Conservation (phyloP, 306 rosid genomes). For the Sicyos edulis region DNA sequence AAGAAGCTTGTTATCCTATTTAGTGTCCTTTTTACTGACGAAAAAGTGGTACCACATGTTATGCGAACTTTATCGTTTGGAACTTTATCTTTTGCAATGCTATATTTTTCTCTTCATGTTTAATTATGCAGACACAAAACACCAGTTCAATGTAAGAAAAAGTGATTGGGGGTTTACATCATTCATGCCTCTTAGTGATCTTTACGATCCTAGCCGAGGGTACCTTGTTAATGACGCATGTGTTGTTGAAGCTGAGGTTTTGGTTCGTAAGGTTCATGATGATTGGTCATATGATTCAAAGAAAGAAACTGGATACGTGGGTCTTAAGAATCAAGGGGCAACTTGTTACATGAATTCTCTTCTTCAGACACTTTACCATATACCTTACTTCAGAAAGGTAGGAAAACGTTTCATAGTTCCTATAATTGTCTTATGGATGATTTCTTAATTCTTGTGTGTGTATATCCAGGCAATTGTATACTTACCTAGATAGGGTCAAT, state of each 20-base stretch:
- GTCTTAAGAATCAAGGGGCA: constrained; percentile 95
- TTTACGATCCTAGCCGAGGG: constrained; percentile 68
- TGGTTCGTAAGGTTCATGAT: constrained; percentile 70
- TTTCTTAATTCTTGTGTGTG: constrained; percentile 21
- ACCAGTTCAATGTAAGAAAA: constrained; percentile 80
- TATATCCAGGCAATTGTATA: constrained; percentile 68
- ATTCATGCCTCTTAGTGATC: constrained; percentile 81
- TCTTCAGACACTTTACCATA: constrained; percentile 87
- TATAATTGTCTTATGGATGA: not conserved
- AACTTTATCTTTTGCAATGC: constrained; percentile 2
- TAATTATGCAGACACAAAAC: constrained; percentile 60
- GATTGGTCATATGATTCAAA: constrained; percentile 86
- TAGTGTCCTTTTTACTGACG: not conserved
- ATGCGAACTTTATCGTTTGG: constrained; percentile 9
- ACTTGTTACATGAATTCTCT: constrained; percentile 98
- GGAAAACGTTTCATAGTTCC: constrained; percentile 2
- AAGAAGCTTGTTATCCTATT: not conserved
- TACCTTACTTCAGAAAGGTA: constrained; percentile 92
- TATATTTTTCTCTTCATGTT: constrained; percentile 23
- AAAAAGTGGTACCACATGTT: not conserved
- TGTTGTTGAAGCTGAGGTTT: constrained; percentile 78
- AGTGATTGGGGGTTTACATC: constrained; percentile 91
- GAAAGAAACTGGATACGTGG: constrained; percentile 92
- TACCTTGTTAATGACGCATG: constrained; percentile 70
- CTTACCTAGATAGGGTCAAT: too few species aligned